Evolutionary conservation across 2,329 filamentous ascomycete species (phyloP), one percentile per base, ranked within the genome.

Genomic region (Colletotrichum caudatum): DNA sequence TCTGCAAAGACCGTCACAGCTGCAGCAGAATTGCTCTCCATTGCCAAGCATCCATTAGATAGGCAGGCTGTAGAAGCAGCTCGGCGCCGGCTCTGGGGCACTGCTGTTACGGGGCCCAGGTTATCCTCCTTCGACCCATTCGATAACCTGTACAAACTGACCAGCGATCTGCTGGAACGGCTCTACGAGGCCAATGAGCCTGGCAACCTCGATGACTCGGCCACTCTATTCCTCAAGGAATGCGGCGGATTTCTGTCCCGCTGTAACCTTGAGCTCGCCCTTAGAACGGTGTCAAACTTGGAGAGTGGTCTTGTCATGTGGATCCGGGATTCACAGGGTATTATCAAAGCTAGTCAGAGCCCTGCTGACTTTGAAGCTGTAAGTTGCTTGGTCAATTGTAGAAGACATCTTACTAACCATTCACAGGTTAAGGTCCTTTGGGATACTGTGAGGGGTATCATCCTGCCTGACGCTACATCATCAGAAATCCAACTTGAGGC

Each of bases 71-170:
- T 94, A 5, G 92, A 94, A 69, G 86, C 88, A 64, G 90, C 89
- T 64, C 85, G 89, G 61, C 88, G 88, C 61, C 86, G 86, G n/a
- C 82, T 95, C 0, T 94, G 92, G 91, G 90, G 90, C 4, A 87
- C 86, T 1, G 78, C 80, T 0, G 80, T 80, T 46, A 79, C 81
- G 0, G 82, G 82, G 1, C 77, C 81, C 3, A 83, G 83, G 64
- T 80, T 80, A 1, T 74, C 82, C 50, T 82, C 82, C 6, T 87
- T 84, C 71, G 88, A 94, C 76, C 89, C 91, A 0, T 93, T 91
- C 74, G 87, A 91, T 64, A 84, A 89, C 64, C 80, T 97, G 0
- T 93, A 94, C 76, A 86, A 85, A 54, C 85, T 92, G 18, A 81
- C 89, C 56, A 85, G 84, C 66, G 79, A 82, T 18, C 81, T 88